These are phyloP conservation scores for Suillus subaureus DNA, from an alignment of 768 basidiomycete species.

Conservation along the genomic window DNA sequence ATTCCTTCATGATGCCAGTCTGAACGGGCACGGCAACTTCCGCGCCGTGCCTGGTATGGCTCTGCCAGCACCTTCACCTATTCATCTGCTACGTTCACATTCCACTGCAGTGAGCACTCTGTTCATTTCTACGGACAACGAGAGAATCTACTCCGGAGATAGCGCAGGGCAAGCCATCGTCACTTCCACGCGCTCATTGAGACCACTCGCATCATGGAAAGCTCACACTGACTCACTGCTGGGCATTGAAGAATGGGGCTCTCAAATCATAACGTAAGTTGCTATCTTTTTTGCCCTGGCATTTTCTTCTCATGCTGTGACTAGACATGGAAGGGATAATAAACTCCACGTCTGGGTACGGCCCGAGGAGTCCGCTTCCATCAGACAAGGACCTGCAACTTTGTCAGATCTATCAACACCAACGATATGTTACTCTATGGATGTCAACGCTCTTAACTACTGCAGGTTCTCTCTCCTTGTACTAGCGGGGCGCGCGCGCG, in stretches of 20 bases:
- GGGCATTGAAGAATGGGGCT: slow-evolving; percentile 75
- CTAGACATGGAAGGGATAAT: slow-evolving; percentile 84
- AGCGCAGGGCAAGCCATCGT: slow-evolving; percentile 73
- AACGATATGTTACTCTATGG: slow-evolving; percentile 64
- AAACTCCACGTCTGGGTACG: slow-evolving; percentile 77
- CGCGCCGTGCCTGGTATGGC: slow-evolving; percentile 3
- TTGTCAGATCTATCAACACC: slow-evolving; percentile 53
- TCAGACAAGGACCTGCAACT: slow-evolving; percentile 57
- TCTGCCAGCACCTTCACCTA: slow-evolving; percentile 53
- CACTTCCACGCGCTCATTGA: slow-evolving; percentile 74
- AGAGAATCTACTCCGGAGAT: slow-evolving; percentile 87
- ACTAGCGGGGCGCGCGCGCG: slow-evolving; percentile 17
- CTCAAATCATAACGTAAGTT: slow-evolving; percentile 57
- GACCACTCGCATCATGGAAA: slow-evolving; percentile 75
- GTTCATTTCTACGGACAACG: slow-evolving; percentile 69
- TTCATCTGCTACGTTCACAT: slow-evolving; percentile 78
- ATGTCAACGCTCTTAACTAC: slow-evolving; percentile 93
- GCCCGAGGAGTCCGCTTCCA: slow-evolving; percentile 47
- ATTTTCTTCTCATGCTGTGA: background rate
- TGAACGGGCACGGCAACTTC: background rate
- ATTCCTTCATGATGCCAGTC: too few species aligned
- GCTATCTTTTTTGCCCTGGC: background rate
- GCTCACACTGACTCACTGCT: slow-evolving; percentile 80
- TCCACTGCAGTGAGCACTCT: slow-evolving; percentile 60
- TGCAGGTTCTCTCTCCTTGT: slow-evolving; percentile 82